Evolutionary conservation across 73 alveolate species (phyloP).

Genomic region (Paramecium bursaria): DNA sequence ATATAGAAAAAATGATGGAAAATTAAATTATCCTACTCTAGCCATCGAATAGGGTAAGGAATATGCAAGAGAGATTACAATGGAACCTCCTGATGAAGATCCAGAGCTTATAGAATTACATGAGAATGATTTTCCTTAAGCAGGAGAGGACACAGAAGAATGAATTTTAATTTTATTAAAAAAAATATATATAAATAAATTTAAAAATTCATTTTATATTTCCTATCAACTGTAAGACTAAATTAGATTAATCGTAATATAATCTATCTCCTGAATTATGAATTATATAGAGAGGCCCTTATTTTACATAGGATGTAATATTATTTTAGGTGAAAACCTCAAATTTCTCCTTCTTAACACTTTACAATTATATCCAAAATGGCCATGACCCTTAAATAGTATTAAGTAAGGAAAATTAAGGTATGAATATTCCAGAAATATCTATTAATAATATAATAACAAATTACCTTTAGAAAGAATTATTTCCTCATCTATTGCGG

Average conservation of each 20-base stretch:
- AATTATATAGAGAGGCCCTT: background rate
- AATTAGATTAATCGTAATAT: background rate
- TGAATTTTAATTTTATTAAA: no score
- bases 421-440: background rate
- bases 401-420: background rate
- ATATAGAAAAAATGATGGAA: slow-evolving; percentile 66
- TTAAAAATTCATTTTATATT: no score
- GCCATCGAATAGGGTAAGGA: slow-evolving; percentile 56
- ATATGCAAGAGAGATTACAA: slow-evolving; percentile 64
- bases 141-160: slow-evolving; percentile 59
- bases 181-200: no score
- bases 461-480: background rate
- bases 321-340: no score
- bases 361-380: no score
- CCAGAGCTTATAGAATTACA: slow-evolving; percentile 70
- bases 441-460: no score
- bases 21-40: slow-evolving; percentile 77
- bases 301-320: background rate
- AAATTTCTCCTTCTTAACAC: background rate
- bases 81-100: slow-evolving; percentile 71
- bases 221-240: background rate
- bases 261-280: background rate
- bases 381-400: background rate
- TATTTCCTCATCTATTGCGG: no score
- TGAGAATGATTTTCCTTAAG: slow-evolving; percentile 68